phyloP scores from a whole-genome alignment of 140 eudicot genomes.

The Stevia rebaudiana region DNA sequence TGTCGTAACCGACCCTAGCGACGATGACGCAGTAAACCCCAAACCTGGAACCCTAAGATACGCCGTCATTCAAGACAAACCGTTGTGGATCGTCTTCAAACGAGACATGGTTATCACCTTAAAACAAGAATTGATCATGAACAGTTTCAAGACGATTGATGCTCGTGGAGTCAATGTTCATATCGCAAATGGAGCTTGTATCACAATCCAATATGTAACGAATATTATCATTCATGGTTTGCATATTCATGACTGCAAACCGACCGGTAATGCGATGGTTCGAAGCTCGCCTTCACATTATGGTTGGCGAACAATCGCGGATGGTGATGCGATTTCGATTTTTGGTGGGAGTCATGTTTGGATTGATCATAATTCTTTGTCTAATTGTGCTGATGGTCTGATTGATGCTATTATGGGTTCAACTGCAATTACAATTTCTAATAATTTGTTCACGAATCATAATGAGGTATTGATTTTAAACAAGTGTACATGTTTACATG shows the following conservation, averaged over 20 bases:
- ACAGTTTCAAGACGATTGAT: constrained; percentile 69
- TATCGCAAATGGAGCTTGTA: constrained; percentile 60
- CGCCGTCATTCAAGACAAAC: constrained; percentile 61
- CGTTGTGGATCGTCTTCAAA: constrained; percentile 59
- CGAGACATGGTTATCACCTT: constrained; percentile 59
- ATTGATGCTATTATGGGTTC: constrained; percentile 66
- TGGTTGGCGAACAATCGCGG: constrained; percentile 58
- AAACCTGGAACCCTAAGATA: constrained; percentile 57
- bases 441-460: constrained; percentile 62
- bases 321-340: constrained; percentile 56
- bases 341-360: constrained; percentile 59
- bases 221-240: constrained; percentile 64
- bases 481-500: not conserved
- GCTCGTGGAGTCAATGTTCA: constrained; percentile 60
- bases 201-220: constrained; percentile 53
- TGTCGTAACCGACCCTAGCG: constrained; percentile 42
- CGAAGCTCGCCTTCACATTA: constrained; percentile 56
- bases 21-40: constrained; percentile 52
- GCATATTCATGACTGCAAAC: constrained; percentile 55
- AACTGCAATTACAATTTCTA: constrained; percentile 64
- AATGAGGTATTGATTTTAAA: constrained; percentile 41
- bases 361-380: constrained; percentile 62
- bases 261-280: constrained; percentile 60
- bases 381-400: constrained; percentile 59
- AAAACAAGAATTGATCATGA: constrained; percentile 65